Evolutionary conservation across 192 early-diverging fungal genomes (phyloP), one percentile per base, ranked within the genome.

Genomic region (Gaertneriomyces semiglobifer): DNA sequence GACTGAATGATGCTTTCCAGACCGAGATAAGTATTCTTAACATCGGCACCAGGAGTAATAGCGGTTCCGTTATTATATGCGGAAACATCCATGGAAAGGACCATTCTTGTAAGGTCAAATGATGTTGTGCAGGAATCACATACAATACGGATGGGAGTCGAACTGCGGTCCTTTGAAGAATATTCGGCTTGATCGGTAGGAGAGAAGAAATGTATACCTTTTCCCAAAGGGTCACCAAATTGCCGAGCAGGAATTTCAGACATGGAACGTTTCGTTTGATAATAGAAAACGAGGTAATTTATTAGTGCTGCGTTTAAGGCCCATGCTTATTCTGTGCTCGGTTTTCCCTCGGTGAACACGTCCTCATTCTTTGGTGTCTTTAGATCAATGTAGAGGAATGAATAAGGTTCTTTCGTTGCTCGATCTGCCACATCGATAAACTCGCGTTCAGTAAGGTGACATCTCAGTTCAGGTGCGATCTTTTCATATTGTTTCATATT

Each of bases 301-400:
- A n/a, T n/a, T n/a, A n/a, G n/a, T n/a, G n/a, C n/a, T n/a, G n/a
- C n/a, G n/a, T n/a, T n/a, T n/a, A n/a, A n/a, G n/a, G n/a, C n/a
- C n/a, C n/a, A n/a, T n/a, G n/a, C n/a, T n/a, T n/a, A n/a, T n/a
- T n/a, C n/a, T n/a, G n/a, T n/a, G n/a, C n/a, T n/a, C n/a, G 48
- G 48, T 50, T 50, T 50, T 12, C 12, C 12, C 2, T 50, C 48
- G 2, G 12, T 50, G 2, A 33, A 33, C 0, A 33, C 25, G 25
- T 33, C 25, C 25, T 56, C 33, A 4, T 56, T 18, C 4, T 56
- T 33, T 2, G n/a, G n/a, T 56, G 55, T 4, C 20, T 56, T 56
- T 4, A 60, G 20, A 60, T 60, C 59, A 12, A 60, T 20, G 59
- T 60, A 60, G 39, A 60, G 11, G 19, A 60, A 60, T 2, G 14